Conservation (phyloP, 345 rosid species). For the Eucalyptus erythrocorys region DNA sequence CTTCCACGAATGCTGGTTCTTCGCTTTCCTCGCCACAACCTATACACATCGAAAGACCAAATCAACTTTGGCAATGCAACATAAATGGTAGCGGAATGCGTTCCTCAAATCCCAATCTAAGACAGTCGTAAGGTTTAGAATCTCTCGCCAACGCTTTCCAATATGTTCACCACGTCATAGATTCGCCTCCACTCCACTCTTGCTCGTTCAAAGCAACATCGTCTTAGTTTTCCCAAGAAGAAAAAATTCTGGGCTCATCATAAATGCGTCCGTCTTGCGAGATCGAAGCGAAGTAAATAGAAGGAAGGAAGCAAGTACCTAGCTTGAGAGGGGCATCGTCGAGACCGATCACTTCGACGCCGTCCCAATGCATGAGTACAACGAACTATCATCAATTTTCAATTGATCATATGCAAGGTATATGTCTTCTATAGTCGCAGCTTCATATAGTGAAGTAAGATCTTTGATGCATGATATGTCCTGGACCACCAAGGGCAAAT, state of each 20-base stretch:
- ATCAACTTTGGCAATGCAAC: neutral
- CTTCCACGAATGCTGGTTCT: slow-evolving; percentile 69
- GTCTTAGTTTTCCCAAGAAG: neutral
- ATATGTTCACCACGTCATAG: slow-evolving; percentile 69
- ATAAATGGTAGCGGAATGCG: no score
- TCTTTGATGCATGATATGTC: no score
- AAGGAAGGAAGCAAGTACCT: slow-evolving; percentile 13
- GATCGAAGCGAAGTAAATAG: neutral
- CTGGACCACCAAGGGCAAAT: no score
- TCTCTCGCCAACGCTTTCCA: slow-evolving; percentile 70
- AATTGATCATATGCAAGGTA: no score
- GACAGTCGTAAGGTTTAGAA: neutral
- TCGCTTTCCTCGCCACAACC: slow-evolving; percentile 68
- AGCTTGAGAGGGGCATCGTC: slow-evolving; percentile 56
- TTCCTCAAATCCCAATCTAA: neutral
- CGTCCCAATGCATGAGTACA: no score
- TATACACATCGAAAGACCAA: slow-evolving; percentile 1
- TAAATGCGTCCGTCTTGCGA: neutral
- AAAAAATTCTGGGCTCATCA: neutral
- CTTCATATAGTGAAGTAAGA: no score
- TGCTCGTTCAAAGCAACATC: neutral
- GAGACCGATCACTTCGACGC: slow-evolving; percentile 48
- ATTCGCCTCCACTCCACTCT: slow-evolving; percentile 64
- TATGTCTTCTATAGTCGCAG: no score
- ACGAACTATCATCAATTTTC: no score